These are phyloP conservation scores for Fusarium sp. DNA, from an alignment of 2,329 filamentous ascomycete genomes.

Conservation along the genomic window DNA sequence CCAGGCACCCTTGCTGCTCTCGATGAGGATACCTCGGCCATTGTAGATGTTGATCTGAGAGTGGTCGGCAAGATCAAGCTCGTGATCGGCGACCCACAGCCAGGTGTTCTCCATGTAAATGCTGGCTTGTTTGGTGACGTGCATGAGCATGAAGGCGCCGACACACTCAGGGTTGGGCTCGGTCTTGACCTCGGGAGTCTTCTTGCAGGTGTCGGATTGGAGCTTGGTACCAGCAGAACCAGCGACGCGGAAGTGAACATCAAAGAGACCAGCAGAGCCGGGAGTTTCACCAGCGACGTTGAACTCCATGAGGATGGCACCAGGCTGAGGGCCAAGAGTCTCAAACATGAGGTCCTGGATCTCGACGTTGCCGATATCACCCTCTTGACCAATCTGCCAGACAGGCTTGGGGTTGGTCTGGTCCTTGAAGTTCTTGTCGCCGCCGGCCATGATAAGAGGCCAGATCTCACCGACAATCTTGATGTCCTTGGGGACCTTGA, in stretches of 20 bases:
- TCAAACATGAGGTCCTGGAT: slow-evolving; percentile 90
- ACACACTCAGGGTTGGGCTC: slow-evolving; percentile 75
- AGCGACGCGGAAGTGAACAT: slow-evolving; percentile 94
- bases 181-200: slow-evolving; percentile 75
- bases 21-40: slow-evolving; percentile 84
- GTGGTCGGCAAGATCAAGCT: slow-evolving; percentile 80
- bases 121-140: slow-evolving; percentile 71
- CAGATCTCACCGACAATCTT: slow-evolving; percentile 93
- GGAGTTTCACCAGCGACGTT: slow-evolving; percentile 78
- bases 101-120: slow-evolving; percentile 90
- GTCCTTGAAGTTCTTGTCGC: slow-evolving; percentile 77
- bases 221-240: slow-evolving; percentile 87
- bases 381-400: slow-evolving; percentile 83
- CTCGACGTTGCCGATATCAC: slow-evolving; percentile 84
- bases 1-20: slow-evolving; percentile 82
- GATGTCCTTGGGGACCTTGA: slow-evolving; percentile 81
- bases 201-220: slow-evolving; percentile 82
- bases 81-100: slow-evolving; percentile 93
- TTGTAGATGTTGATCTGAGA: slow-evolving; percentile 90
- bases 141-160: slow-evolving; percentile 78
- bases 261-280: slow-evolving; percentile 87
- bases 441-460: slow-evolving; percentile 88
- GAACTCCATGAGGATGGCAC: slow-evolving; percentile 92
- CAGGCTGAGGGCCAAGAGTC: slow-evolving; percentile 84
- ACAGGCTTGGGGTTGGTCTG: slow-evolving; percentile 82